These are phyloP conservation scores for Zancudomyces culisetae DNA, from an alignment of 371 early-diverging fungal genomes.

Conservation along the genomic window DNA sequence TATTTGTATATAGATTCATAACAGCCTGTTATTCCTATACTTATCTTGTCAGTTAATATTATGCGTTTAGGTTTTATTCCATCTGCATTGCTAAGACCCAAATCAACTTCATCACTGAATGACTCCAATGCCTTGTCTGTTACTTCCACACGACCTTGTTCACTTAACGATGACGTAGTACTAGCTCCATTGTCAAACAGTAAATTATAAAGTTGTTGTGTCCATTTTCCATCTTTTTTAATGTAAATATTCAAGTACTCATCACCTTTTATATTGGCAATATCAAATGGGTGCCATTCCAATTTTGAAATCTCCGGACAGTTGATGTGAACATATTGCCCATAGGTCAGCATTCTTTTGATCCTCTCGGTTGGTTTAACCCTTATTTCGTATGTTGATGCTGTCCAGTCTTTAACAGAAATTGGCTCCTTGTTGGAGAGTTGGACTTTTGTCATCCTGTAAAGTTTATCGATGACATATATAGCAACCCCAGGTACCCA, in stretches of 20 bases:
- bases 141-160: background rate
- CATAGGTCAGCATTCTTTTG: slow-evolving; percentile 28
- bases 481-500: slow-evolving; percentile 29
- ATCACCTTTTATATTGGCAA: slow-evolving; percentile 67
- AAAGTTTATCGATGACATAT: slow-evolving; percentile 37
- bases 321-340: slow-evolving; percentile 52
- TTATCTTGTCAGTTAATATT: background rate
- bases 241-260: slow-evolving; percentile 23
- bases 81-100: background rate
- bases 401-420: background rate
- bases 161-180: background rate
- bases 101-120: background rate
- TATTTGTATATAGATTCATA: background rate
- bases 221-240: background rate
- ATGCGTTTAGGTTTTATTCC: too few relatives aligned
- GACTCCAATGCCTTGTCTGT: background rate
- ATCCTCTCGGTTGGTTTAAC: background rate
- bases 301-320: slow-evolving; percentile 34
- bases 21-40: background rate
- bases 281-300: slow-evolving; percentile 77
- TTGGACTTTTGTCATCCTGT: background rate
- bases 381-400: background rate
- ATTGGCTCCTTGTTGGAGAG: background rate
- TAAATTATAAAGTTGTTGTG: background rate
- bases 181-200: background rate